A percentile compares a stretch with the other conserved stretches of the same genome.
phyloP scores from a whole-genome alignment of 2,329 filamentous ascomycete genomes.

The Colletotrichum somersetense region DNA sequence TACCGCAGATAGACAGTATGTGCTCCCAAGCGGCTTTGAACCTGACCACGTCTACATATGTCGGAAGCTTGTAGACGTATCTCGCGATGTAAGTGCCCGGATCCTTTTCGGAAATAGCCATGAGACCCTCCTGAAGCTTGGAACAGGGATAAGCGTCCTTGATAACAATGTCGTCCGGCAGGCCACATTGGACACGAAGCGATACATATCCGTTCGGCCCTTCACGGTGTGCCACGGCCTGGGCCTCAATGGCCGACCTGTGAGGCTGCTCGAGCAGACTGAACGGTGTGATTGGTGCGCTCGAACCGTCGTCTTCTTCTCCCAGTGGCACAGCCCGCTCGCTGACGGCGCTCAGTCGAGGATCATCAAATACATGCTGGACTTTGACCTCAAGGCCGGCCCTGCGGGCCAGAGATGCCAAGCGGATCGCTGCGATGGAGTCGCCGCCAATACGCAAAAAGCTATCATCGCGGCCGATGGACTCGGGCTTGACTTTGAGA shows the following conservation, averaged over 20 bases:
- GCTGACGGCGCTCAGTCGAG: constrained; percentile 13
- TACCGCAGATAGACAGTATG: constrained; percentile 14
- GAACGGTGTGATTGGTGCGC: background rate
- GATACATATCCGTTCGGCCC: background rate
- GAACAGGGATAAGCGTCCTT: constrained; percentile 35
- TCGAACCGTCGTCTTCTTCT: background rate
- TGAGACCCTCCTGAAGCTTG: constrained; percentile 46
- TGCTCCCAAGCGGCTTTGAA: constrained; percentile 49
- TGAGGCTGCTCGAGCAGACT: constrained; percentile 6
- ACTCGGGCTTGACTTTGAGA: constrained; percentile 10
- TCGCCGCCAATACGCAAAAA: constrained; percentile 50
- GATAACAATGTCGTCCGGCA: constrained; percentile 11
- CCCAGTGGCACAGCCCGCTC: background rate
- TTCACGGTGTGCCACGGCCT: background rate
- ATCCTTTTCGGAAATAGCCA: constrained; percentile 43
- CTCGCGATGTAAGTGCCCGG: constrained; percentile 40
- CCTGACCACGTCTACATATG: constrained; percentile 1
- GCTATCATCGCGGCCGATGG: constrained; percentile 42
- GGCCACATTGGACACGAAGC: background rate
- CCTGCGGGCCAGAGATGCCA: constrained; percentile 7
- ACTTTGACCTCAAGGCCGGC: constrained; percentile 17
- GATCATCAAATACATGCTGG: constrained; percentile 28
- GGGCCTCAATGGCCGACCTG: background rate
- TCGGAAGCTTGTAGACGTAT: constrained; percentile 20
- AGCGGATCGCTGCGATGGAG: constrained; percentile 43